phyloP scores from a whole-genome alignment of 2,329 filamentous ascomycete species.

The Thermothelomyces thermophilus region DNA sequence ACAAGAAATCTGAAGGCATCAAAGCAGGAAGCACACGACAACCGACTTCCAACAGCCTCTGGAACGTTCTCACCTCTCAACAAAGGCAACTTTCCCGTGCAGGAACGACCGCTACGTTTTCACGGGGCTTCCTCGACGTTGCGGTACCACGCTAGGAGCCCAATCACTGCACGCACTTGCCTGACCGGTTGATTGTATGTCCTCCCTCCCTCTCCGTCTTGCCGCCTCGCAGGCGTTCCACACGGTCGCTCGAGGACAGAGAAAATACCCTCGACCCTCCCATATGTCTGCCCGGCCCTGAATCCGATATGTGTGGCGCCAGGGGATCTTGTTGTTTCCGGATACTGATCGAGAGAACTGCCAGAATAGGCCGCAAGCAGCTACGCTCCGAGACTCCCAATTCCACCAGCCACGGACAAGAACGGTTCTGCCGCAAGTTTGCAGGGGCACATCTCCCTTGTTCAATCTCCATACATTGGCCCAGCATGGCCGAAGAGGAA shows the following conservation, averaged over 20 bases:
- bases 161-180: not conserved
- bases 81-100: not conserved
- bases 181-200: slow-evolving; percentile 12
- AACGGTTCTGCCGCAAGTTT: not conserved
- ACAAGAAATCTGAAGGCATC: slow-evolving; percentile 17
- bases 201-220: not conserved
- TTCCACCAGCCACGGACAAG: not conserved
- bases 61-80: not conserved
- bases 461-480: not conserved
- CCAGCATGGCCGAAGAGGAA: slow-evolving; percentile 74
- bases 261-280: no score
- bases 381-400: not conserved
- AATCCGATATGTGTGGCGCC: not conserved
- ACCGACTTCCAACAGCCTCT: not conserved
- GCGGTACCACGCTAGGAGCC: not conserved
- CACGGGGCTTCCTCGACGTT: not conserved
- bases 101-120: not conserved
- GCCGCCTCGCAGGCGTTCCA: no score
- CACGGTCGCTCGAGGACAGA: not conserved
- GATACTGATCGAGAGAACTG: slow-evolving; percentile 21
- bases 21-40: slow-evolving; percentile 16
- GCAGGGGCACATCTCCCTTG: not conserved
- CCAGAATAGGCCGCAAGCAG: slow-evolving; percentile 13
- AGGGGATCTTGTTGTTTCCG: slow-evolving; percentile 13
- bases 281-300: not conserved